Conservation (phyloP, 2,329 filamentous ascomycete species). For the Pseudogymnoascus sp. region DNA sequence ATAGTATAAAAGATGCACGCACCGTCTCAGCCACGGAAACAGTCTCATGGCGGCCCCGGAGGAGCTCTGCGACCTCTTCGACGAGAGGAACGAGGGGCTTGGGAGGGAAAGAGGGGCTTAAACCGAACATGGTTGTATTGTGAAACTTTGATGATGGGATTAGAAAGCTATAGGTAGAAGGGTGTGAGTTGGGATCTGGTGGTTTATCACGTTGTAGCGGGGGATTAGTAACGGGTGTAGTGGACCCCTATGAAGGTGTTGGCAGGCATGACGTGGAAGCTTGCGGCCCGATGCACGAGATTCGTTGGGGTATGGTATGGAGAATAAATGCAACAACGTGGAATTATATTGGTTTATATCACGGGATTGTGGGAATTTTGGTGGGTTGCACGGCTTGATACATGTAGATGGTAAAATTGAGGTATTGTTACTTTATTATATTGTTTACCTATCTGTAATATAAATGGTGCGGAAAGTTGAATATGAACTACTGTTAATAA, state of each 20-base stretch:
- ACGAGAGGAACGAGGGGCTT: conserved; percentile 17
- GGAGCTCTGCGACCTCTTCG: conserved; percentile 43
- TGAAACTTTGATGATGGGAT: neutral
- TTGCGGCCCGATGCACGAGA: conserved; percentile 6
- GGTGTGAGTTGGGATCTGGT: neutral
- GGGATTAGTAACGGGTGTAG: neutral
- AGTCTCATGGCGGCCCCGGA: conserved; percentile 49
- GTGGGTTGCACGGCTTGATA: neutral
- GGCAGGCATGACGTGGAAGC: neutral
- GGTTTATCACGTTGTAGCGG: neutral
- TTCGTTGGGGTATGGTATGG: neutral
- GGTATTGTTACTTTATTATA: neutral
- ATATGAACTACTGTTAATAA: neutral
- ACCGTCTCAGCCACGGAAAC: conserved; percentile 57
- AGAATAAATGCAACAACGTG: neutral
- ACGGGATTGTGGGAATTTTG: neutral
- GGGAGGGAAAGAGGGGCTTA: neutral
- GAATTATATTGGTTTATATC: conserved; percentile 2
- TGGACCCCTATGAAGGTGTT: conserved; percentile 1
- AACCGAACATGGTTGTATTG: neutral
- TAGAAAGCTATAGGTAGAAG: neutral
- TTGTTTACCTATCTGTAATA: neutral
- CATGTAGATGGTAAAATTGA: neutral
- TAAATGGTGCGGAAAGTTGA: neutral
- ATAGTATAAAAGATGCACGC: conserved; percentile 18